phyloP scores from a whole-genome alignment of 1,284 basidiomycete genomes.

The Sutorius eximius region DNA sequence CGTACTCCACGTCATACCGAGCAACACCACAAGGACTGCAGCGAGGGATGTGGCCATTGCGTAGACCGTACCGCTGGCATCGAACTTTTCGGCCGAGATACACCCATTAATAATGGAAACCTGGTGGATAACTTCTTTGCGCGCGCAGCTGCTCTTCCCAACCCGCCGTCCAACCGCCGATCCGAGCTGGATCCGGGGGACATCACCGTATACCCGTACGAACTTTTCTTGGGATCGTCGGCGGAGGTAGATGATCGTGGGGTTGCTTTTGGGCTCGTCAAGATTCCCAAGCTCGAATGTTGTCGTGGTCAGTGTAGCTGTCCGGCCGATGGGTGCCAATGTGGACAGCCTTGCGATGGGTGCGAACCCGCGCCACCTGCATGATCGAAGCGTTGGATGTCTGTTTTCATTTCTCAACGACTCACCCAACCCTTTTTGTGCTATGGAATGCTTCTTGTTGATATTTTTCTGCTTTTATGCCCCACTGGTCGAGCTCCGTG shows the following conservation, averaged over 20 bases:
- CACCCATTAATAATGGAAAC: slow-evolving; percentile 23
- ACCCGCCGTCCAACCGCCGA: slow-evolving; percentile 48
- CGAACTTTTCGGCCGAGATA: slow-evolving; percentile 39
- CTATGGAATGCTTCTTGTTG: neutral
- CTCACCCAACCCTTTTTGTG: neutral
- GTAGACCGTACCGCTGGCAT: slow-evolving; percentile 51
- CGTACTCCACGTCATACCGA: slow-evolving; percentile 50
- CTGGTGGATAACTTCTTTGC: slow-evolving; percentile 64
- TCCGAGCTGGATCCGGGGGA: slow-evolving; percentile 50
- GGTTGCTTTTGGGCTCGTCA: slow-evolving; percentile 48
- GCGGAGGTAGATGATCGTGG: slow-evolving; percentile 36
- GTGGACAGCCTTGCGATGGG: slow-evolving; percentile 18
- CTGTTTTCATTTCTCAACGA: neutral
- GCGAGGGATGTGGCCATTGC: slow-evolving; percentile 64
- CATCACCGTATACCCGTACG: slow-evolving; percentile 45
- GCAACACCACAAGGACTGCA: slow-evolving; percentile 49
- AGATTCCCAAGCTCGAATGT: slow-evolving; percentile 65
- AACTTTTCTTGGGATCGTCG: slow-evolving; percentile 32
- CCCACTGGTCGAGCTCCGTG: neutral
- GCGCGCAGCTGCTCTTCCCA: slow-evolving; percentile 59
- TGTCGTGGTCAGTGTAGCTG: slow-evolving; percentile 62
- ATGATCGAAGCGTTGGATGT: neutral
- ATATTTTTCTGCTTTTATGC: neutral
- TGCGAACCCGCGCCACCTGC: slow-evolving; percentile 2
- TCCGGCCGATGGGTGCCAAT: slow-evolving; percentile 22